Evolutionary conservation across 2,329 filamentous ascomycete species (phyloP), one percentile per base, ranked within the genome.

Genomic region (Coniochaeta pulveracea): DNA sequence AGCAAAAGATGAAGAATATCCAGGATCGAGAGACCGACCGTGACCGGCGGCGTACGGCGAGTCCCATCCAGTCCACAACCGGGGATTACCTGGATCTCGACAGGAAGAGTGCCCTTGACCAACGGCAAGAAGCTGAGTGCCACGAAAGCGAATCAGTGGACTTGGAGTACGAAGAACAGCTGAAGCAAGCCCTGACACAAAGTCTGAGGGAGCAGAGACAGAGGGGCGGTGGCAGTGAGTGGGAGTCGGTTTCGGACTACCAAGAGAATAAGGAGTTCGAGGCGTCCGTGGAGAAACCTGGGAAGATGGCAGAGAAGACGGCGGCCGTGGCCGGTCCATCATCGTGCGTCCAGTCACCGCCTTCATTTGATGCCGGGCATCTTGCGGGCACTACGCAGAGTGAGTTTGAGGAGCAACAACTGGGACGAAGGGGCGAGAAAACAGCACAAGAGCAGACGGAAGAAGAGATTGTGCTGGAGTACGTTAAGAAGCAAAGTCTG

Each of bases 311-410:
- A 5, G 12, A 15, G 26, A 26, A 26, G 6, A 14, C 24, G 24
- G 11, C n/a, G 15, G 24, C 24, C 24, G 24, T 26, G 24, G 24
- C n/a, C 15, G 24, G 11, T 26, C 6, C 11, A 14, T n/a, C 24
- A 12, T n/a, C 24, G 15, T 6, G 6, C 24, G n/a, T 26, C 24
- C 6, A 26, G 24, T 6, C 6, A 6, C 11, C 24, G 11, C 24
- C 24, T 26, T 26, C 24, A 12, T n/a, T 12, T 12, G 24, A 26
- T 26, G 11, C 24, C 6, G 37, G 36, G 24, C 40, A 46, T 40
- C 37, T 47, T 30, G 33, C 30, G 34, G 44, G 44, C 37, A 44
- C 37, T 32, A 48, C 36, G 33, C 41, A 42, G 35, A 37, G 33
- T 38, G 40, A 42, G 34, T 43, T 39, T 40, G 32, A 40, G 36